A percentile compares a stretch with the other conserved stretches of the same genome.
These are phyloP conservation scores for Mycena albidolilacea DNA, from an alignment of 768 basidiomycete species.

Conservation along the genomic window DNA sequence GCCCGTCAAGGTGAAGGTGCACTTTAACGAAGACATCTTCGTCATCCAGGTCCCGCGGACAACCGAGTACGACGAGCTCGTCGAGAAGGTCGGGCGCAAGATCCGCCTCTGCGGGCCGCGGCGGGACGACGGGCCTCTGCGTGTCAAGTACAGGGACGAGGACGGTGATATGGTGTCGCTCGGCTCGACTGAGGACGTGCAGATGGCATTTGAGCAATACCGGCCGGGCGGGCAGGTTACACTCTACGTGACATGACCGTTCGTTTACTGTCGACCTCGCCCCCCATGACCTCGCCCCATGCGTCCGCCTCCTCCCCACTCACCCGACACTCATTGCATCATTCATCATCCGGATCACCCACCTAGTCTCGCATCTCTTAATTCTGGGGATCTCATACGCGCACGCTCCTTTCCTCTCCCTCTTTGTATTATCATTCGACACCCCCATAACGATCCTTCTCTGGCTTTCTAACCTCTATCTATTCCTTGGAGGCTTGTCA, in stretches of 20 bases:
- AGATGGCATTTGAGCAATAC: slow-evolving; percentile 93
- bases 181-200: slow-evolving; percentile 92
- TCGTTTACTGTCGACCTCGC: slow-evolving; percentile 26
- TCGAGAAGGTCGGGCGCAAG: slow-evolving; percentile 93
- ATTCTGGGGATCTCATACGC: slow-evolving; percentile 41
- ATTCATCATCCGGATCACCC: slow-evolving; percentile 39
- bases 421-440: slow-evolving; percentile 39
- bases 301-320: slow-evolving; percentile 29
- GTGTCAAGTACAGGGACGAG: slow-evolving; percentile 92
- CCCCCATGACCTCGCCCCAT: background rate
- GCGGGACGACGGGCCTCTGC: slow-evolving; percentile 83
- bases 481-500: slow-evolving; percentile 36
- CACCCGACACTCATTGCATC: slow-evolving; percentile 34
- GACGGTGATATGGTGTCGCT: slow-evolving; percentile 93
- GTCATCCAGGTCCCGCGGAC: slow-evolving; percentile 89
- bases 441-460: slow-evolving; percentile 33
- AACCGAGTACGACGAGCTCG: slow-evolving; percentile 86
- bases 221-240: slow-evolving; percentile 86
- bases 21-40: slow-evolving; percentile 96
- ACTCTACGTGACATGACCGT: slow-evolving; percentile 79
- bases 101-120: slow-evolving; percentile 91
- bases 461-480: slow-evolving; percentile 39
- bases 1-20: slow-evolving; percentile 93
- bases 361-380: slow-evolving; percentile 49
- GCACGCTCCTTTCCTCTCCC: slow-evolving; percentile 35